A percentile compares a stretch with the other conserved stretches of the same genome.
These are phyloP conservation scores for Wallemia hederae DNA, from an alignment of 1,284 basidiomycete species.

Conservation along the genomic window DNA sequence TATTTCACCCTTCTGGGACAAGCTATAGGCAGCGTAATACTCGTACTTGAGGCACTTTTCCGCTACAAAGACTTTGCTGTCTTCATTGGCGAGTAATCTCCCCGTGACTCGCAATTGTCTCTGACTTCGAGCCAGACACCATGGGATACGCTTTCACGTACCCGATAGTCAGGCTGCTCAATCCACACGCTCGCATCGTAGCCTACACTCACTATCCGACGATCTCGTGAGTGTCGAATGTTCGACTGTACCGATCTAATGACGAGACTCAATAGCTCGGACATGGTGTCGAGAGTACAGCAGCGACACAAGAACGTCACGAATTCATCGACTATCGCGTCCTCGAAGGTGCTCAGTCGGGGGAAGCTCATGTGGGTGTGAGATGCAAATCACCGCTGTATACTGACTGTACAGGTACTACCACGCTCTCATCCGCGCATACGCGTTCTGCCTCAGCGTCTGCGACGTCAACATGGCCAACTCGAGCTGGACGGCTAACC, in stretches of 20 bases:
- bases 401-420: constrained; percentile 38
- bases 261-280: constrained; percentile 22
- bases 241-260: no score
- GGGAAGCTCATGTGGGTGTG: constrained; percentile 40
- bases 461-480: constrained; percentile 60
- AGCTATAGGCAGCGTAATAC: constrained; percentile 52
- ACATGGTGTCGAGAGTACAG: constrained; percentile 64
- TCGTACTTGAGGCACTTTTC: constrained; percentile 52
- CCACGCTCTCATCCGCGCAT: constrained; percentile 52
- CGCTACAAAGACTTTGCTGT: constrained; percentile 44
- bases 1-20: constrained; percentile 75
- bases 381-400: not conserved
- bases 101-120: not conserved
- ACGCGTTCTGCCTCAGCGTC: constrained; percentile 39
- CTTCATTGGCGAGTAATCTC: constrained; percentile 38
- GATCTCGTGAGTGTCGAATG: constrained; percentile 23
- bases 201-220: constrained; percentile 93
- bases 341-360: constrained; percentile 27
- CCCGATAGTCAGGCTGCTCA: constrained; percentile 35
- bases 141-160: constrained; percentile 96
- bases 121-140: constrained; percentile 31
- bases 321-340: constrained; percentile 31
- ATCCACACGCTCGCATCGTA: constrained; percentile 32
- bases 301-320: constrained; percentile 32
- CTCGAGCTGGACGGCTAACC: constrained; percentile 74